phyloP scores from a whole-genome alignment of 768 basidiomycete species.

The Dioszegia crocea region DNA sequence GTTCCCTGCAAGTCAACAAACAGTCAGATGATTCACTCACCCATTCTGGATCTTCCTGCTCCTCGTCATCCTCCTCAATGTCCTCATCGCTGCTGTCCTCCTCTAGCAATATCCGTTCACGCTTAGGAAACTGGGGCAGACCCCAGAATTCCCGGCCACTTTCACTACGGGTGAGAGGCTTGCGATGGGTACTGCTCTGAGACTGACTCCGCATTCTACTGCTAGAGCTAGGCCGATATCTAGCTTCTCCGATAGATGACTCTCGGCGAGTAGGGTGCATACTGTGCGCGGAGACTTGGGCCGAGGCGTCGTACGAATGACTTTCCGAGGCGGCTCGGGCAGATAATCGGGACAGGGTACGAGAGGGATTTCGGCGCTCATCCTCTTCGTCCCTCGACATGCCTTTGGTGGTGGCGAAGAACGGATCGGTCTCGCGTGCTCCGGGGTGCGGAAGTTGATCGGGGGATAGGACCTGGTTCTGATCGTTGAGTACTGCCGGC shows the following conservation, averaged over 20 bases:
- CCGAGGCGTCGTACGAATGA: background rate
- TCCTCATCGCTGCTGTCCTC: slow-evolving; percentile 33
- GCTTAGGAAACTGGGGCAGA: slow-evolving; percentile 37
- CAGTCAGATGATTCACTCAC: slow-evolving; percentile 16
- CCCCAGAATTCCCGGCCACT: slow-evolving; percentile 49
- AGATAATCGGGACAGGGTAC: slow-evolving; percentile 8
- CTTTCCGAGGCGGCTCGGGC: slow-evolving; percentile 1
- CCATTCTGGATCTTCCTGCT: slow-evolving; percentile 40
- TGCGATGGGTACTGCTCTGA: slow-evolving; percentile 12
- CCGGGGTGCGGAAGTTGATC: slow-evolving; percentile 37
- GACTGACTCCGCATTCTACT: background rate
- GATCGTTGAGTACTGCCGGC: background rate
- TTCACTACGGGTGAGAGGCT: slow-evolving; percentile 36
- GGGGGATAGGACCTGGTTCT: slow-evolving; percentile 25
- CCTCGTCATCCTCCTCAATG: slow-evolving; percentile 18
- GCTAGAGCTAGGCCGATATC: background rate
- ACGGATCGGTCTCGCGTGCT: slow-evolving; percentile 45
- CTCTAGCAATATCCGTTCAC: slow-evolving; percentile 23
- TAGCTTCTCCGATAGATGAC: background rate
- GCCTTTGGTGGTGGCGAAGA: slow-evolving; percentile 29
- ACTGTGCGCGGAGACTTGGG: slow-evolving; percentile 1
- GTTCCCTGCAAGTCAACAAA: slow-evolving; percentile 18
- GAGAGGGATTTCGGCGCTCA: slow-evolving; percentile 20
- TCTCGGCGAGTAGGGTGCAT: slow-evolving; percentile 4
- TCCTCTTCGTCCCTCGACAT: slow-evolving; percentile 32